These are phyloP conservation scores for Xerocomellus intermedius DNA, from an alignment of 768 basidiomycete species.

Conservation along the genomic window DNA sequence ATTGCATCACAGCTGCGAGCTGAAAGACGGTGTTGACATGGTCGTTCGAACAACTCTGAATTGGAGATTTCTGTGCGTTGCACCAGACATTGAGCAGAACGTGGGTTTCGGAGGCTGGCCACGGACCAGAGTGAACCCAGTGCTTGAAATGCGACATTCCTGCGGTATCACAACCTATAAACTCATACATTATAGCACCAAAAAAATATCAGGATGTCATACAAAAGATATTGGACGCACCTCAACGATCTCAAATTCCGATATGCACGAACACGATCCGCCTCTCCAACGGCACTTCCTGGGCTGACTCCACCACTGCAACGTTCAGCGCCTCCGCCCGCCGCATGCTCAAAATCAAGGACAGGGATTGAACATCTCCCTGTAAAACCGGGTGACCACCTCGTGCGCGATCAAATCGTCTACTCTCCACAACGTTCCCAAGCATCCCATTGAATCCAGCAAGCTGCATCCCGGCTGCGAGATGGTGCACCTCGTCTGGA, in stretches of 20 bases:
- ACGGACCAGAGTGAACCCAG: too few species aligned
- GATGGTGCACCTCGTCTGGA: background rate
- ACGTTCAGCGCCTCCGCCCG: background rate
- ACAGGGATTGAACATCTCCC: background rate
- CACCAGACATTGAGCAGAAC: too few species aligned
- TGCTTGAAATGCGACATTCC: too few species aligned
- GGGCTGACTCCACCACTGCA: background rate
- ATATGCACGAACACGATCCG: background rate
- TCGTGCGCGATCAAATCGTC: background rate
- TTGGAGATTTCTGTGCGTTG: too few species aligned
- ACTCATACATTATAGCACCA: too few species aligned
- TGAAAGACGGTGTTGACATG: too few species aligned
- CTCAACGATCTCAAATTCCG: background rate
- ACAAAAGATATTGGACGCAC: too few species aligned
- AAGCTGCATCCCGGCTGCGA: background rate
- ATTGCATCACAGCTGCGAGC: too few species aligned
- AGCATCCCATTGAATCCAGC: constrained; percentile 1
- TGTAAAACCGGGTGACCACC: background rate
- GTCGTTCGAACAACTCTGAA: too few species aligned
- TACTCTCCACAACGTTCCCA: background rate
- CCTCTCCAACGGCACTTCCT: background rate
- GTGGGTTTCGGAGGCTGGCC: too few species aligned
- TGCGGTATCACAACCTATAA: too few species aligned
- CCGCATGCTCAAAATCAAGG: background rate
- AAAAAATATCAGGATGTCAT: too few species aligned